Evolutionary conservation across 306 rosid genomes (phyloP).

Genomic region (Luffa aegyptiaca): DNA sequence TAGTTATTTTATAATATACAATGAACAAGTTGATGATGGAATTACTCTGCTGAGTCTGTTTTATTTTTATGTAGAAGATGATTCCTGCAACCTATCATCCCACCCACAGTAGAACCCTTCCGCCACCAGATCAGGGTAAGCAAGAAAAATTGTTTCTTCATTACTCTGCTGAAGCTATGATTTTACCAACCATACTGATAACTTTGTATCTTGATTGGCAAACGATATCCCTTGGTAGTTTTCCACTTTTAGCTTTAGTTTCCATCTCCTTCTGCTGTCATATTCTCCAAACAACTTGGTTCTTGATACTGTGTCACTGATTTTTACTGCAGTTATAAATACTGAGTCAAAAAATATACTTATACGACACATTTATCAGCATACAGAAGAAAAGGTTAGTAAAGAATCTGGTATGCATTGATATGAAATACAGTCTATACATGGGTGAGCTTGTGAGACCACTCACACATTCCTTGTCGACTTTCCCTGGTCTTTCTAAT

Average conservation of each 20-base stretch:
- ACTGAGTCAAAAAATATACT: conserved; percentile 71
- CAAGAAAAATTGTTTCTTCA: not conserved
- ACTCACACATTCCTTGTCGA: not conserved
- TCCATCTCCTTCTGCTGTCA: not conserved
- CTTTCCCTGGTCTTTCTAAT: not conserved
- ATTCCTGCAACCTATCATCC: conserved; percentile 72
- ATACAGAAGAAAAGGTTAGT: conserved; percentile 39
- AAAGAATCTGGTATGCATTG: not conserved
- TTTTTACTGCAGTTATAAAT: conserved; percentile 52
- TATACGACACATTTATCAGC: conserved; percentile 74
- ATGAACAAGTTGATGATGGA: not conserved
- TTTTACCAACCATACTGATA: not conserved
- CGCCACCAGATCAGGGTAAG: conserved; percentile 90
- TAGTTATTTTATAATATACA: not conserved
- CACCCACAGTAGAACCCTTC: conserved; percentile 66
- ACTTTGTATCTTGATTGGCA: not conserved
- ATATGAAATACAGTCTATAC: not conserved
- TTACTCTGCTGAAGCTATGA: not conserved
- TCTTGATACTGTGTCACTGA: not conserved
- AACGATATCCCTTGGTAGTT: not conserved
- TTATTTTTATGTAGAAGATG: conserved; percentile 45
- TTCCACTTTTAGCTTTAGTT: not conserved
- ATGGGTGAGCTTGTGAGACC: not conserved
- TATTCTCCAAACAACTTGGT: not conserved
- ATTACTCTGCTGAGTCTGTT: conserved; percentile 6